phyloP scores from a whole-genome alignment of 2,329 filamentous ascomycete genomes.

The Trichoderma harzianum region DNA sequence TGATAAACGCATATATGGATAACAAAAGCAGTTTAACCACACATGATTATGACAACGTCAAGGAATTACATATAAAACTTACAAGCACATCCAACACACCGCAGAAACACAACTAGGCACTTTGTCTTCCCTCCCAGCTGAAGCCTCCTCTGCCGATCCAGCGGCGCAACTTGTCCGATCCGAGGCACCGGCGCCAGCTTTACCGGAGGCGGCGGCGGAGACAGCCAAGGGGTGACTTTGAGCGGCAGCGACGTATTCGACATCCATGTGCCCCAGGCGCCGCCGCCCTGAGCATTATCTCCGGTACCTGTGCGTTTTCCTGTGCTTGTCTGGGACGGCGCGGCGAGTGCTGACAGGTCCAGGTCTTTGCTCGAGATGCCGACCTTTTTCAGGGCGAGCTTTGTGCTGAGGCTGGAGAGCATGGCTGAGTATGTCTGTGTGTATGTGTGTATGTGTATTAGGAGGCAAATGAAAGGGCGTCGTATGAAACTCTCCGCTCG shows the following conservation, averaged over 20 bases:
- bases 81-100: conserved; percentile 51
- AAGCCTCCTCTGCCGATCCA: conserved; percentile 45
- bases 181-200: conserved; percentile 43
- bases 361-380: conserved; percentile 52
- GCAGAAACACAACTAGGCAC: conserved; percentile 49
- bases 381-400: conserved; percentile 56
- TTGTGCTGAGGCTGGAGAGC: conserved; percentile 55
- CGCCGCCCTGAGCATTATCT: not conserved
- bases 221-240: conserved; percentile 52
- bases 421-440: conserved; percentile 32
- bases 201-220: conserved; percentile 49
- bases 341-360: conserved; percentile 34
- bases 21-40: not conserved
- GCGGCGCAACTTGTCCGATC: conserved; percentile 47
- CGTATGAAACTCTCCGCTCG: not conserved
- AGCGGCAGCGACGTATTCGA: conserved; percentile 40
- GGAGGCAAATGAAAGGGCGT: not conserved
- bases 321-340: conserved; percentile 23
- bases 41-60: not conserved
- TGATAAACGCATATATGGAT: not conserved
- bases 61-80: not conserved
- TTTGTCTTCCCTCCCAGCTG: conserved; percentile 42
- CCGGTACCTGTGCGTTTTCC: not conserved
- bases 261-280: conserved; percentile 46
- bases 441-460: not conserved